Base-by-base conservation (phyloP, 2,329 filamentous ascomycete species). In the Rutstroemia sp. region DNA sequence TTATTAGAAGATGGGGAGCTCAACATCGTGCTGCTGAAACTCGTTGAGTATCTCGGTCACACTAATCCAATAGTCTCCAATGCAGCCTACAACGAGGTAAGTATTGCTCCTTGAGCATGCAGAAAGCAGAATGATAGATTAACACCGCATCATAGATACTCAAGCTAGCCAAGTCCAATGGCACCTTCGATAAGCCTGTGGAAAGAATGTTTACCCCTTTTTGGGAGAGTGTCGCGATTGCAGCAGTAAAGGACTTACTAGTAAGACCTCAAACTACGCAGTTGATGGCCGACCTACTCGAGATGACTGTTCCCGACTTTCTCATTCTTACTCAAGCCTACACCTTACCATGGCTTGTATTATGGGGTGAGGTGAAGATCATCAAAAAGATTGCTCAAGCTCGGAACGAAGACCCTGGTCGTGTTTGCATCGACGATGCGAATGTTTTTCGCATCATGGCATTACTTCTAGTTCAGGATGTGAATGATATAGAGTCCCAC, bases 1-100 rank as follows among this genome's bases (percentile, higher is more conserved):
- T 78, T 86, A 9, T 86, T 88, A 46, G 80, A 83, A 16, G 89
- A 94, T 60, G 84, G 92, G 60, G 90, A 96, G 68, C 80, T 96
- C 55, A 94, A 94, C 64, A 81, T 96, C 52, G 87, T 94, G 21
- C 75, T 99, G 30, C 79, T 95, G 56, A 85, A 88, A 62, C 78
- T 97, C 6, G 78, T 96, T 8, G 88, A 95, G 57, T 96, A 94
- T 67, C 76, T 97, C 8, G 92, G 92, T 7, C 87, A 94, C 72
- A 77, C 81, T 44, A 96, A 95, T 69, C 81, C 82, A 40, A 80
- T 96, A 34, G 77, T 95, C 8, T 89, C 86, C 53, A 87, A 86
- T 4, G 81, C 91, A 61, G 89, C 92, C 3, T 94, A 91, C 69
- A 87, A 88, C 62, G 92, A 96, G 73, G 83, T 88, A 51, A 52